Percentiles rank a stretch among this genome's conserved stretches.
These are phyloP conservation scores for Lactarius hatsudake DNA, from an alignment of 768 basidiomycete genomes.

Conservation along the genomic window DNA sequence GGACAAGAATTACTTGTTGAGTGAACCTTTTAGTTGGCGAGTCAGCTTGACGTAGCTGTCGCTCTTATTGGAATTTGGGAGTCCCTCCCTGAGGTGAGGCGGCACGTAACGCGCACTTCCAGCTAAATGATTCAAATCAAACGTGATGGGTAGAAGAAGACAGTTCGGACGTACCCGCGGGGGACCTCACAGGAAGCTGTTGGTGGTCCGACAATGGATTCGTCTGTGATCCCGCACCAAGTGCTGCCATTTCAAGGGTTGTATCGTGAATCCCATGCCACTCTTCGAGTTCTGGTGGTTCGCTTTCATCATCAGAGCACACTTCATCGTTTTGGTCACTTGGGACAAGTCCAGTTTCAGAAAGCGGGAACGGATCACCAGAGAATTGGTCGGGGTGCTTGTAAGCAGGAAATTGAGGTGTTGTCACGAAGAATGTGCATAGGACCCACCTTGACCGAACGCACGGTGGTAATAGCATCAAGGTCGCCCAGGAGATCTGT, in stretches of 20 bases:
- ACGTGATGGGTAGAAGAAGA: neutral
- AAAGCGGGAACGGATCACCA: constrained; percentile 24
- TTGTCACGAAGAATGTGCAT: neutral
- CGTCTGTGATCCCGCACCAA: constrained; percentile 2
- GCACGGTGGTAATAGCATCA: constrained; percentile 21
- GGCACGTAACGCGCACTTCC: constrained; percentile 67
- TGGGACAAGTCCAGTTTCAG: constrained; percentile 31
- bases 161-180: neutral
- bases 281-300: constrained; percentile 35
- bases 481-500: constrained; percentile 33
- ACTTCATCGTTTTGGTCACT: constrained; percentile 32
- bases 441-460: constrained; percentile 5
- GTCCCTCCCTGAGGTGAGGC: constrained; percentile 62
- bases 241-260: constrained; percentile 31
- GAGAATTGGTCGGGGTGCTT: neutral
- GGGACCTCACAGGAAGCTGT: constrained; percentile 8
- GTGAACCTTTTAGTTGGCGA: constrained; percentile 78
- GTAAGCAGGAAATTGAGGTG: neutral
- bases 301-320: constrained; percentile 24
- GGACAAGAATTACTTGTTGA: constrained; percentile 65
- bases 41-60: constrained; percentile 56
- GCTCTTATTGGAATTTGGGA: constrained; percentile 39
- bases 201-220: constrained; percentile 7
- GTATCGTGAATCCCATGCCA: constrained; percentile 40
- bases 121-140: constrained; percentile 1